A percentile compares a stretch with the other conserved stretches of the same genome.
phyloP scores from a whole-genome alignment of 495 filamentous ascomycete species.

The Choiromyces venosus region DNA sequence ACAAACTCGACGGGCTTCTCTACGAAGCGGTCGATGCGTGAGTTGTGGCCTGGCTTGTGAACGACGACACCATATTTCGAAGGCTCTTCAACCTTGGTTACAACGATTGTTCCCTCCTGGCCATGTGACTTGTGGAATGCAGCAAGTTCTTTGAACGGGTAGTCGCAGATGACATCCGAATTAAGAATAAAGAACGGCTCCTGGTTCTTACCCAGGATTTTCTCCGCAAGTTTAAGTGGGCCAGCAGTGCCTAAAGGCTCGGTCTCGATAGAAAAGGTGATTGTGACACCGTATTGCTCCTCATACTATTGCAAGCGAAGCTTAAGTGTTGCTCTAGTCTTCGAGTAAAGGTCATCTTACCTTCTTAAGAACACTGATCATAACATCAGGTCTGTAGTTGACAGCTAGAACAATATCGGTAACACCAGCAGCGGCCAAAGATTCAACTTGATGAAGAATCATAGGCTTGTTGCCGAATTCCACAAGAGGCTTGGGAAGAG shows the following conservation, averaged over 20 bases:
- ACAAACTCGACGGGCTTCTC: constrained; percentile 99
- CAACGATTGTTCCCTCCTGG: constrained; percentile 95
- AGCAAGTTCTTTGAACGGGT: constrained; percentile 84
- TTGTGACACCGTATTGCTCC: constrained; percentile 81
- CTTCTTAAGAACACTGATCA: constrained; percentile 70
- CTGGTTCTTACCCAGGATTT: constrained; percentile 87
- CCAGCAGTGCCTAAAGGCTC: constrained; percentile 95
- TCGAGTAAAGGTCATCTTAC: constrained; percentile 40
- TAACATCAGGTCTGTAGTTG: constrained; percentile 97
- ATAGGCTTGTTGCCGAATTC: constrained; percentile 98
- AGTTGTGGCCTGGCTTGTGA: constrained; percentile 88
- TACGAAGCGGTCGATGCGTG: constrained; percentile 96
- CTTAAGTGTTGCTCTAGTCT: constrained; percentile 5
- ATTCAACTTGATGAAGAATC: constrained; percentile 98
- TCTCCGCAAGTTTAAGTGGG: constrained; percentile 91
- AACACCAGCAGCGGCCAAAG: constrained; percentile 87
- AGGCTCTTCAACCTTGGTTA: constrained; percentile 98
- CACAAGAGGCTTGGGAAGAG: constrained; percentile 92
- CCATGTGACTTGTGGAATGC: constrained; percentile 88
- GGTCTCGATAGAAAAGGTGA: constrained; percentile 92
- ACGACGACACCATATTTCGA: constrained; percentile 99
- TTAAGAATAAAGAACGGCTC: constrained; percentile 98
- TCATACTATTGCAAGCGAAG: constrained; percentile 64
- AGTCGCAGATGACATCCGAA: constrained; percentile 97
- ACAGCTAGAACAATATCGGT: constrained; percentile 97